These are phyloP conservation scores for Phytopythium montanum DNA, from an alignment of 352 stramenopile species.

Conservation along the genomic window DNA sequence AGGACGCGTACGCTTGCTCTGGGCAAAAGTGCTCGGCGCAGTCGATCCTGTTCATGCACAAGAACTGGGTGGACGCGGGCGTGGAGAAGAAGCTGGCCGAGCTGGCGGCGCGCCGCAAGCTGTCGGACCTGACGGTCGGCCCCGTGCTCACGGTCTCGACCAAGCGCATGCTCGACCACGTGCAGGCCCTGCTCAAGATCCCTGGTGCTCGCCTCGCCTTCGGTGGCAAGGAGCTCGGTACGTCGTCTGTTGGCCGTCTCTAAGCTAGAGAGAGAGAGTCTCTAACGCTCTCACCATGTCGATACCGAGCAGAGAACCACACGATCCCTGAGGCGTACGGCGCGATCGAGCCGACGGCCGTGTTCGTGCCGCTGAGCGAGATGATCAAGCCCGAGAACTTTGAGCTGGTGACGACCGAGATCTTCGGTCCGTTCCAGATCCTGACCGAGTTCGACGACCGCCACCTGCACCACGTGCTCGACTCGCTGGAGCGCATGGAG, in stretches of 20 bases:
- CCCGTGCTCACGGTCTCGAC: slow-evolving; percentile 97
- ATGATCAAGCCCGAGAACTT: slow-evolving; percentile 96
- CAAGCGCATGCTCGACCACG: slow-evolving; percentile 94
- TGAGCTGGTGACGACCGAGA: slow-evolving; percentile 92
- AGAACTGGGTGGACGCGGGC: slow-evolving; percentile 93
- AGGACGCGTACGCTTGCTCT: slow-evolving; percentile 97
- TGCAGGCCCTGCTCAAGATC: slow-evolving; percentile 89
- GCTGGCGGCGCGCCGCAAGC: slow-evolving; percentile 85
- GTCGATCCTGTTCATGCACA: slow-evolving; percentile 98
- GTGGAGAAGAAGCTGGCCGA: slow-evolving; percentile 92
- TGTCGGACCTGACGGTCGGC: slow-evolving; percentile 95
- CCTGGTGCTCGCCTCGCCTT: slow-evolving; percentile 94
- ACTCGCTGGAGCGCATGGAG: slow-evolving; percentile 94
- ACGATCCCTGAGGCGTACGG: slow-evolving; percentile 95
- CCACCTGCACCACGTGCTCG: slow-evolving; percentile 88
- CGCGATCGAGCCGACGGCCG: slow-evolving; percentile 95
- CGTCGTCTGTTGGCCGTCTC: neutral
- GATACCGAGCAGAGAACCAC: slow-evolving; percentile 79
- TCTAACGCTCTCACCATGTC: slow-evolving; percentile 8
- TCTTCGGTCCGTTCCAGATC: slow-evolving; percentile 99
- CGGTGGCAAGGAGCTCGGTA: slow-evolving; percentile 90
- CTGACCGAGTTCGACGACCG: slow-evolving; percentile 94
- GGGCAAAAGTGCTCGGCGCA: slow-evolving; percentile 99
- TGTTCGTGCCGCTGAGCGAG: slow-evolving; percentile 96
- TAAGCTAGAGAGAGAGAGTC: too few relatives aligned